Percentiles rank a stretch among this genome's conserved stretches.
Conservation (phyloP, 768 basidiomycete species). For the Steccherinum ochraceum region DNA sequence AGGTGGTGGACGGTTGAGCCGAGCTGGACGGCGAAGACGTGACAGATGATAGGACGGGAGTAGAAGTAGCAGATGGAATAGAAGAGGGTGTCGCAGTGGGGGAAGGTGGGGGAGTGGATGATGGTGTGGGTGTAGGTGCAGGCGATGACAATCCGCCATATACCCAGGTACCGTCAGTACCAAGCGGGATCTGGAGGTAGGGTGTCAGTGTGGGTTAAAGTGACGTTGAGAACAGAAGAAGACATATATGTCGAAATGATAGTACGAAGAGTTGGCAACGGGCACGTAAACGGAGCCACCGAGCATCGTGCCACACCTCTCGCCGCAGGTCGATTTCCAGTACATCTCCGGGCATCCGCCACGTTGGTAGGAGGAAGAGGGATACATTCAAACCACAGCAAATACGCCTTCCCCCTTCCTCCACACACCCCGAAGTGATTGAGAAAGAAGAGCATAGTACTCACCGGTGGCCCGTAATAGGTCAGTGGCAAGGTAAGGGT, state of each 20-base stretch:
- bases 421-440: too few species aligned
- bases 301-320: too few species aligned
- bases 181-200: conserved; percentile 61
- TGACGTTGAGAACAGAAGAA: too few species aligned
- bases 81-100: conserved; percentile 13
- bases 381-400: too few species aligned
- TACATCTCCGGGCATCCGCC: too few species aligned
- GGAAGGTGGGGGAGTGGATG: conserved; percentile 13
- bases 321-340: too few species aligned
- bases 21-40: conserved; percentile 4
- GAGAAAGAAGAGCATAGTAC: conserved; percentile 24
- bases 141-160: conserved; percentile 73
- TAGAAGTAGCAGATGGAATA: conserved; percentile 17
- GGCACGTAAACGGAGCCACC: too few species aligned
- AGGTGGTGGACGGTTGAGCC: too few species aligned
- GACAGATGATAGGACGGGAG: conserved; percentile 20
- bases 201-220: conserved; percentile 7
- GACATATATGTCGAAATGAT: too few species aligned
- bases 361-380: too few species aligned
- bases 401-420: too few species aligned
- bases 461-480: conserved; percentile 78
- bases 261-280: too few species aligned
- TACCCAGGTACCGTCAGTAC: conserved; percentile 52
- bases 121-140: conserved; percentile 28
- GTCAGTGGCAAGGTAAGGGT: conserved; percentile 66